phyloP scores from a whole-genome alignment of 306 rosid species.

The Medicago arabica region DNA sequence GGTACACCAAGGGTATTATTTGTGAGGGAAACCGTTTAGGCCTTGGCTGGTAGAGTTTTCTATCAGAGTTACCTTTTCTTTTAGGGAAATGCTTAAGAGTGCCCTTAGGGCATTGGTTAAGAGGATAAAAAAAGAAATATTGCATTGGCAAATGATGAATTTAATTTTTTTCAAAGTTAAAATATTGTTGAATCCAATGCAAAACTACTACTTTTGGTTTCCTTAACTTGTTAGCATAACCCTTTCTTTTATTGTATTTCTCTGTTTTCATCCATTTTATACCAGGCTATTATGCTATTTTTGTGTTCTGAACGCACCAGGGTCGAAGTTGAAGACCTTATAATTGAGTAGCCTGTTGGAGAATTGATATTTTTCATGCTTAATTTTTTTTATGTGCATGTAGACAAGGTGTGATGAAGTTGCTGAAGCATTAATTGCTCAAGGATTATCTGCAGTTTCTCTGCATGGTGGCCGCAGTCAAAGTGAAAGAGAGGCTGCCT shows the following conservation, averaged over 20 bases:
- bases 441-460: slow-evolving; percentile 86
- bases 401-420: slow-evolving; percentile 86
- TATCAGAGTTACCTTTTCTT: not conserved
- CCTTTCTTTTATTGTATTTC: not conserved
- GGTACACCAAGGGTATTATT: not conserved
- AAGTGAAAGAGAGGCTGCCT: slow-evolving; percentile 82
- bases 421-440: slow-evolving; percentile 81
- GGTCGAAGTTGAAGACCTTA: not conserved
- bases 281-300: not conserved
- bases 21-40: not conserved
- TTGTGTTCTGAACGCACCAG: not conserved
- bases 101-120: too few species aligned
- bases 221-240: too few species aligned
- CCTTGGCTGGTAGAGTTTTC: not conserved
- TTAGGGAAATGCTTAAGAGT: not conserved
- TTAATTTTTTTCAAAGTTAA: too few species aligned
- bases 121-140: too few species aligned
- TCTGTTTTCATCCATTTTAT: not conserved
- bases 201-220: too few species aligned
- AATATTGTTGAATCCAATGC: too few species aligned
- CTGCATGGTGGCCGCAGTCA: slow-evolving; percentile 95
- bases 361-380: not conserved
- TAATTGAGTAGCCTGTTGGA: slow-evolving; percentile 3
- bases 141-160: too few species aligned
- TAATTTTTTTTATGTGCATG: slow-evolving; percentile 41